A percentile compares a stretch with the other conserved stretches of the same genome.
Conservation (phyloP, 805 yeast species). For the Komagataella kurtzmanii region DNA sequence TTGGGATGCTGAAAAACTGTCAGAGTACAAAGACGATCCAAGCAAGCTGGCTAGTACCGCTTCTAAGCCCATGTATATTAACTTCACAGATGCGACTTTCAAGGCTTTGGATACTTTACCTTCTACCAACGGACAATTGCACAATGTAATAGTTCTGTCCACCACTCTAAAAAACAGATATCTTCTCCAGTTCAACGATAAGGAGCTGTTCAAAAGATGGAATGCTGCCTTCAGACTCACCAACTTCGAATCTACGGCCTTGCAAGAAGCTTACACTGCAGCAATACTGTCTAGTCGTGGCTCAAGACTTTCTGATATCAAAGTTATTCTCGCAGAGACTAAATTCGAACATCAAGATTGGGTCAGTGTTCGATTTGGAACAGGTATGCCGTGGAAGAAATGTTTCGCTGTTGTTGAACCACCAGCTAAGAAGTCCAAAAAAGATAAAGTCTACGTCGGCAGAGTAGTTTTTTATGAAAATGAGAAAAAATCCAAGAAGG, state of each 20-base stretch:
- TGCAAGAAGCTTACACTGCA: slow-evolving; percentile 95
- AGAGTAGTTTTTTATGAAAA: slow-evolving; percentile 69
- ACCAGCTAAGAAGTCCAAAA: slow-evolving; percentile 31
- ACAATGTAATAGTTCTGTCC: slow-evolving; percentile 75
- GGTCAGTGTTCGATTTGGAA: slow-evolving; percentile 89
- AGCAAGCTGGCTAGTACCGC: slow-evolving; percentile 41
- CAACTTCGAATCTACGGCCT: slow-evolving; percentile 62
- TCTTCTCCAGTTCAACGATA: slow-evolving; percentile 63
- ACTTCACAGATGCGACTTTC: slow-evolving; percentile 81
- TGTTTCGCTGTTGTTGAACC: slow-evolving; percentile 87
- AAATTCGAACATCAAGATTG: slow-evolving; percentile 85
- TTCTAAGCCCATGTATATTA: slow-evolving; percentile 74
- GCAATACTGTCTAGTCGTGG: slow-evolving; percentile 90
- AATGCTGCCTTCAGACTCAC: slow-evolving; percentile 71
- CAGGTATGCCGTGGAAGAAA: slow-evolving; percentile 96
- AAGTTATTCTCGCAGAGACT: slow-evolving; percentile 73
- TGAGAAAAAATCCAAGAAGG: slow-evolving; percentile 60
- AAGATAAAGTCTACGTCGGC: slow-evolving; percentile 36
- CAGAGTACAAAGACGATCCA: slow-evolving; percentile 29
- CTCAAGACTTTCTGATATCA: slow-evolving; percentile 71
- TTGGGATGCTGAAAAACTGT: slow-evolving; percentile 72
- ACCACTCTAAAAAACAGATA: slow-evolving; percentile 87
- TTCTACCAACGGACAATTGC: slow-evolving; percentile 47
- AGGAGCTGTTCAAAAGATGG: slow-evolving; percentile 61
- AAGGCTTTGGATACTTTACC: slow-evolving; percentile 60